phyloP scores from a whole-genome alignment of 352 stramenopile genomes.

The Pythium brachiatum region DNA sequence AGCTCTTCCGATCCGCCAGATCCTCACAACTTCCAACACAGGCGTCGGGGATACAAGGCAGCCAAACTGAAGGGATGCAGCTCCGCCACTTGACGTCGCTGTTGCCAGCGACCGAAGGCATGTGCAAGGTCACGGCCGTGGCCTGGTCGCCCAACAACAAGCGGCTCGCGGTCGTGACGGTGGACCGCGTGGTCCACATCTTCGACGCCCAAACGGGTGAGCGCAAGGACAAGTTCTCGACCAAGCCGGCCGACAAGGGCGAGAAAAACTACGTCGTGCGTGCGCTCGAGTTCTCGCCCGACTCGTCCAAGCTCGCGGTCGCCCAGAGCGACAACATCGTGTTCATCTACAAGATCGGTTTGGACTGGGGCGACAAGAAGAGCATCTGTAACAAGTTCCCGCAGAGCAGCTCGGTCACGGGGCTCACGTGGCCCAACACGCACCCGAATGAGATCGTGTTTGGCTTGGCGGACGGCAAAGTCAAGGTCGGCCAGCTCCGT shows the following conservation, averaged over 20 bases:
- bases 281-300: constrained; percentile 90
- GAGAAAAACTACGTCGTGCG: constrained; percentile 95
- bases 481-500: constrained; percentile 91
- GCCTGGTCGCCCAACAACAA: constrained; percentile 93
- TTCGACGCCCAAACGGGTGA: constrained; percentile 92
- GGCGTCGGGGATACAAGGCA: too few relatives aligned
- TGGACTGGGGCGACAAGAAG: constrained; percentile 95
- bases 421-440: constrained; percentile 87
- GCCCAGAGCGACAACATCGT: constrained; percentile 96
- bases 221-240: constrained; percentile 94
- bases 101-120: constrained; percentile 85
- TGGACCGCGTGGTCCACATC: constrained; percentile 91
- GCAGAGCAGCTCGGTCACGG: constrained; percentile 81
- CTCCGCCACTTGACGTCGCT: constrained; percentile 91
- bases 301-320: constrained; percentile 93
- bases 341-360: constrained; percentile 95
- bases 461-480: constrained; percentile 91
- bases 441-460: constrained; percentile 94
- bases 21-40: background rate
- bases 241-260: constrained; percentile 92
- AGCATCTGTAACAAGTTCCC: constrained; percentile 96
- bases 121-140: constrained; percentile 92
- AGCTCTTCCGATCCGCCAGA: background rate
- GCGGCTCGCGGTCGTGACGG: constrained; percentile 90
- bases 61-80: constrained; percentile 92